Conservation (phyloP, 129 eudicot species). For the Artemisia annua region DNA sequence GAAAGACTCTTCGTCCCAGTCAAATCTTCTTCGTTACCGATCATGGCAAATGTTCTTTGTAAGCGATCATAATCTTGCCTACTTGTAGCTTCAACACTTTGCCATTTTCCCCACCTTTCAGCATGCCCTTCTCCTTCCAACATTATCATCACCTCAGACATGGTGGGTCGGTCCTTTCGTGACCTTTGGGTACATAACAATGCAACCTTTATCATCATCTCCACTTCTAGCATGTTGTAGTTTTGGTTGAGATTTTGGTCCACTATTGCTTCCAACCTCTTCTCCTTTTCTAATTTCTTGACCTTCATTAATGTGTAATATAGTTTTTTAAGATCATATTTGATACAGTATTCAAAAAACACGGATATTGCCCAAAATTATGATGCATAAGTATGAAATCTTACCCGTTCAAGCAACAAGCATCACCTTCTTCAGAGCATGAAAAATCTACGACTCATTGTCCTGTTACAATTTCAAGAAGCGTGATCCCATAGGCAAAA, state of each 20-base stretch:
- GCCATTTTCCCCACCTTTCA: slow-evolving; percentile 98
- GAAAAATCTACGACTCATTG: slow-evolving; percentile 85
- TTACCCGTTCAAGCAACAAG: slow-evolving; percentile 84
- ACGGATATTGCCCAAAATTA: background rate
- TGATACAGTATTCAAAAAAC: background rate
- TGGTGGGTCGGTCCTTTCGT: slow-evolving; percentile 74
- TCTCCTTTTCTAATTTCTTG: slow-evolving; percentile 70
- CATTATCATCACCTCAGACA: slow-evolving; percentile 96
- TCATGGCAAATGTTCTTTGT: slow-evolving; percentile 20
- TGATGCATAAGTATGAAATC: slow-evolving; percentile 4
- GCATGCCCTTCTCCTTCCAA: slow-evolving; percentile 97
- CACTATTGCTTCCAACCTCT: slow-evolving; percentile 54
- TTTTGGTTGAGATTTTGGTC: slow-evolving; percentile 46
- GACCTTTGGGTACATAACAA: slow-evolving; percentile 74
- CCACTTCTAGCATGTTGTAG: slow-evolving; percentile 59
- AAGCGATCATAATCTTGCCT: slow-evolving; percentile 79
- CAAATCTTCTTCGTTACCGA: slow-evolving; percentile 54
- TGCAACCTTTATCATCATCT: slow-evolving; percentile 79
- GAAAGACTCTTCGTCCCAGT: slow-evolving; percentile 89
- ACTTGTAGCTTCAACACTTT: slow-evolving; percentile 67
- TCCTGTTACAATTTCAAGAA: slow-evolving; percentile 78
- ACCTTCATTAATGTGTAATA: slow-evolving; percentile 38
- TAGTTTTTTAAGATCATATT: background rate
- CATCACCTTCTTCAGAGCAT: slow-evolving; percentile 80
- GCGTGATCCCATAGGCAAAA: slow-evolving; percentile 61